Conservation (phyloP, 2,329 filamentous ascomycete genomes). For the Bipolaris oryzae region DNA sequence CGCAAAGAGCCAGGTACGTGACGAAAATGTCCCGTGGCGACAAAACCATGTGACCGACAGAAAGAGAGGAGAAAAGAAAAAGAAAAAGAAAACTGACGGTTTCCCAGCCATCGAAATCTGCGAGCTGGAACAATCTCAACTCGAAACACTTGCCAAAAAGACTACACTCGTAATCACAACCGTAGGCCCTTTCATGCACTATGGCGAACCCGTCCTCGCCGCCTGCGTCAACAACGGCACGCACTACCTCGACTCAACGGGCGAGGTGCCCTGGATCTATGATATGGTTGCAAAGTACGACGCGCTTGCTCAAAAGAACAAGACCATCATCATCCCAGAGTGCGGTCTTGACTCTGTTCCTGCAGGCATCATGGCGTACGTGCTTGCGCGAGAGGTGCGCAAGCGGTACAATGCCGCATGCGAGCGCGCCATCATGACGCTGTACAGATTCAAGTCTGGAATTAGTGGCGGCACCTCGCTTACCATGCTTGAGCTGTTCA, state of each 20-base stretch:
- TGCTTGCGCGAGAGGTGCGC: conserved; percentile 61
- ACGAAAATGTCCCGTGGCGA: not conserved
- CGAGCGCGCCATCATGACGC: conserved; percentile 57
- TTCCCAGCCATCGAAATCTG: conserved; percentile 49
- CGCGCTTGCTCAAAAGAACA: conserved; percentile 62
- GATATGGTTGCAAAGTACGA: conserved; percentile 68
- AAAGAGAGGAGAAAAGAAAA: not conserved
- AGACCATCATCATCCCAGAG: conserved; percentile 66
- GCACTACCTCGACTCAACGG: conserved; percentile 71
- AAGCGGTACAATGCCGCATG: conserved; percentile 58
- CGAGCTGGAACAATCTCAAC: conserved; percentile 55
- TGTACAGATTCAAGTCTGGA: conserved; percentile 59
- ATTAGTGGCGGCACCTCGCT: conserved; percentile 65
- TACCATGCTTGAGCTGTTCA: conserved; percentile 66
- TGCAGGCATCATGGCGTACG: conserved; percentile 62
- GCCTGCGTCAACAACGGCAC: conserved; percentile 69
- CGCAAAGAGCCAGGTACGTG: conserved; percentile 69
- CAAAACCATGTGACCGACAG: not conserved
- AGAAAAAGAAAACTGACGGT: conserved; percentile 3
- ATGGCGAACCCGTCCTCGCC: conserved; percentile 68
- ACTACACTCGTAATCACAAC: conserved; percentile 66
- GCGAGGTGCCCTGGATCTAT: conserved; percentile 68
- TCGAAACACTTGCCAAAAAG: conserved; percentile 59
- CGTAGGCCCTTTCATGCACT: conserved; percentile 67
- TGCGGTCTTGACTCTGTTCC: conserved; percentile 67